Evolutionary conservation across 2,329 filamentous ascomycete species (phyloP).

Genomic region (Blastomyces emzantsi): DNA sequence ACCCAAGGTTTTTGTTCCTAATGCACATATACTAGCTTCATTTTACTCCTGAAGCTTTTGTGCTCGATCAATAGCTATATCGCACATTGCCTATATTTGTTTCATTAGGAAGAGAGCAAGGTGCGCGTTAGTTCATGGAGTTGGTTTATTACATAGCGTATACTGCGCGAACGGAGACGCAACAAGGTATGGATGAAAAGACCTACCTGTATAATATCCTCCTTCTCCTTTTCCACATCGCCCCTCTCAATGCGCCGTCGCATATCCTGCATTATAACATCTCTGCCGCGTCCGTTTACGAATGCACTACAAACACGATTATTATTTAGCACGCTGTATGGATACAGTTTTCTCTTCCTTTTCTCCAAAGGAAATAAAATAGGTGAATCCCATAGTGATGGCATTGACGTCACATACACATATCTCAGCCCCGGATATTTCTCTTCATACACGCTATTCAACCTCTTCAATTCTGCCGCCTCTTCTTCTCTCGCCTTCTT

Average conservation of each 20-base stretch:
- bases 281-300: constrained; percentile 69
- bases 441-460: constrained; percentile 75
- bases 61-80: constrained; percentile 75
- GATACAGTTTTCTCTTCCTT: constrained; percentile 1
- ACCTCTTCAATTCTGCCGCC: constrained; percentile 41
- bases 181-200: constrained; percentile 1
- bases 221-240: constrained; percentile 58
- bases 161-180: constrained; percentile 5
- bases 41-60: constrained; percentile 45
- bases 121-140: not conserved
- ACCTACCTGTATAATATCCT: constrained; percentile 63
- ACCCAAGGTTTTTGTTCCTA: constrained; percentile 10
- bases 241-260: constrained; percentile 58
- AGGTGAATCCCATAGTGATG: not conserved
- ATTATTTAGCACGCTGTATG: constrained; percentile 6
- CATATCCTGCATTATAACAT: constrained; percentile 77
- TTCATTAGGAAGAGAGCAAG: not conserved
- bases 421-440: constrained; percentile 74
- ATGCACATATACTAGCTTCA: not conserved
- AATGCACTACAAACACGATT: constrained; percentile 51
- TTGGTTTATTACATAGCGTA: not conserved
- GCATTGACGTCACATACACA: constrained; percentile 44
- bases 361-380: not conserved
- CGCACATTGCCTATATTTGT: constrained; percentile 63
- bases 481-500: constrained; percentile 21